Base-by-base conservation (phyloP, 805 yeast genomes). In the Zygosaccharomyces pseudorouxii region DNA sequence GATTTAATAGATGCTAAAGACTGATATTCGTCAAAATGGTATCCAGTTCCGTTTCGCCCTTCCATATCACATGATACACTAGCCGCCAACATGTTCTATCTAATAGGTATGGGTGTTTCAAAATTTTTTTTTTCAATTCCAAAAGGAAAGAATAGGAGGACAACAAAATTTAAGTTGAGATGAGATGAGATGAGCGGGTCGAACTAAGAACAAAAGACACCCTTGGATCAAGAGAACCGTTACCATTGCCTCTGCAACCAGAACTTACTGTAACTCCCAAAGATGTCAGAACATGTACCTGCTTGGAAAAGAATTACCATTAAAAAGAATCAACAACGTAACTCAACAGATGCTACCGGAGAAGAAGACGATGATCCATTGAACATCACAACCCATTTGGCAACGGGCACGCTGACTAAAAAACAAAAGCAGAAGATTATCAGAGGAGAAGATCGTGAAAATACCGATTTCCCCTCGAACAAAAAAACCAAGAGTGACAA, bases 271-370 rank as follows among this genome's bases (percentile, higher is more conserved):
- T 23, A 18, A 19, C 41, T 12, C 16, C 27, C 27, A 18, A 30
- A n/a, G 10, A 50, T 50, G 53, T 44, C 53, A 2, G 46, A 50
- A 33, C 51, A 65, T 48, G 46, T 67, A 20, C 71, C 71, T 7
- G 71, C 71, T 8, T 67, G 71, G 71, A 66, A 65, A 45, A 58
- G 63, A 42, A 62, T 62, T 48, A 59, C 59, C 36, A 58, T 57
- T 35, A 50, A 53, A 36, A 50, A 51, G 43, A 33, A 16, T 16
- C 52, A 56, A 40, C 48, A 55, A 38, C 44, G 46, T 19, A 38
- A 45, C 3, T 48, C 47, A 7, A 40, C 35, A 3, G 30, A 47
- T 11, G 43, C 35, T 11, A 25, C 14, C 1, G 45, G 45, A 11
- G 55, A 55, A 25, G 52, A 49, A 22, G 63, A 60, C 18, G 69